Conservation (phyloP, 495 filamentous ascomycete genomes). For the Penicillium ucsense region DNA sequence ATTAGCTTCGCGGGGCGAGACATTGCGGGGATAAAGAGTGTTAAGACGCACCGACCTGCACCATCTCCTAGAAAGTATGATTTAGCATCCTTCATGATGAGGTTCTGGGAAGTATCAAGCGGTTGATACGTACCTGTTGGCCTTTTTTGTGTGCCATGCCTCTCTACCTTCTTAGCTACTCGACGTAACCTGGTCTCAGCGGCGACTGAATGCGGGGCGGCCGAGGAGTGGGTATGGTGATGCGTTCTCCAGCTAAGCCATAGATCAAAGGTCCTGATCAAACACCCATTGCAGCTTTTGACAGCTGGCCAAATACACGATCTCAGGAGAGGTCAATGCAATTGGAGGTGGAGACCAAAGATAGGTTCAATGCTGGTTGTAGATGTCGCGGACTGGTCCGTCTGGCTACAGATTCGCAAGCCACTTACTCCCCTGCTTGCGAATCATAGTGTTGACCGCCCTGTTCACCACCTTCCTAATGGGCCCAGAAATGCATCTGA, state of each 20-base stretch:
- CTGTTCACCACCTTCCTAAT: too few relatives aligned
- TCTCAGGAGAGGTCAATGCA: background rate
- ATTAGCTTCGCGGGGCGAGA: slow-evolving; percentile 16
- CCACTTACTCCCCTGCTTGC: too few relatives aligned
- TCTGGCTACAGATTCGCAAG: too few relatives aligned
- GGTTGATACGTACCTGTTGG: slow-evolving; percentile 52
- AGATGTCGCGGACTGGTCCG: too few relatives aligned
- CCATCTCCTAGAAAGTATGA: slow-evolving; percentile 70
- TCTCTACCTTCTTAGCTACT: background rate
- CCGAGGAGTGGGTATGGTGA: slow-evolving; percentile 6
- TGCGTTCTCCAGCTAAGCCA: slow-evolving; percentile 13
- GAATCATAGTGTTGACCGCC: too few relatives aligned
- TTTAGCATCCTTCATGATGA: slow-evolving; percentile 6
- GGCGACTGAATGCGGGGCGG: slow-evolving; percentile 20
- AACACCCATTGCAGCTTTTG: slow-evolving; percentile 3
- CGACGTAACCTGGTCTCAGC: slow-evolving; percentile 11
- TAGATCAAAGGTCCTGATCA: slow-evolving; percentile 3
- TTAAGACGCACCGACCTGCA: slow-evolving; percentile 85
- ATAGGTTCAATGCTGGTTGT: too few relatives aligned
- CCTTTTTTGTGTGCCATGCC: slow-evolving; percentile 55
- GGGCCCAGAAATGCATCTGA: too few relatives aligned
- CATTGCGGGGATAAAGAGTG: slow-evolving; percentile 14
- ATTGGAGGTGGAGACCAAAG: too few relatives aligned
- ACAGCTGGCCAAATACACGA: background rate
- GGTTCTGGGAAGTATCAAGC: background rate